Conservation (phyloP, 805 yeast genomes). For the Ogataea pini region DNA sequence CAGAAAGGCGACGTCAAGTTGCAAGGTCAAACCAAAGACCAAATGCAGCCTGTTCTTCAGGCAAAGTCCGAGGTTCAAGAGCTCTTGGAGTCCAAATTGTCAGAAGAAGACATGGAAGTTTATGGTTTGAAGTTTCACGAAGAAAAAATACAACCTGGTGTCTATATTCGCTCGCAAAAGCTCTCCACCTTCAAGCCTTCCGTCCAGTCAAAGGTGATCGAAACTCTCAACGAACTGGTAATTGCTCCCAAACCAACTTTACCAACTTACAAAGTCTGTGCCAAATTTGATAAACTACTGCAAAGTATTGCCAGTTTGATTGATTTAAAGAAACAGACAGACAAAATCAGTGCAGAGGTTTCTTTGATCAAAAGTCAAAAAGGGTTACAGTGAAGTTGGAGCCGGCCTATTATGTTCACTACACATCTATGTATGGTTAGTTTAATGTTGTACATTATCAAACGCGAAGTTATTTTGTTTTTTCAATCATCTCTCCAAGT, state of each 20-base stretch:
- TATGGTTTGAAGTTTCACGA: conserved; percentile 82
- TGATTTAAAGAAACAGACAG: conserved; percentile 84
- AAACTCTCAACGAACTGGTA: conserved; percentile 73
- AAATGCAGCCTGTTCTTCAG: conserved; percentile 28
- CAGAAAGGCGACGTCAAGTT: conserved; percentile 6
- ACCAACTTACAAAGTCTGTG: conserved; percentile 79
- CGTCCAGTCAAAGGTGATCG: conserved; percentile 59
- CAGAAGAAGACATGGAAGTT: conserved; percentile 77
- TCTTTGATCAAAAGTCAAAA: conserved; percentile 43
- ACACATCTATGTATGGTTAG: conserved; percentile 6
- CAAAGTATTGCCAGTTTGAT: conserved; percentile 68
- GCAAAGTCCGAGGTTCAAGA: conserved; percentile 31
- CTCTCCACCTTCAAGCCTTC: conserved; percentile 79
- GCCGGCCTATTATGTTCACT: conserved; percentile 1
- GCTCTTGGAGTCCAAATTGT: conserved; percentile 54
- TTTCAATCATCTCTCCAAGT: conserved; percentile 58
- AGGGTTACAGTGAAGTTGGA: conserved; percentile 23
- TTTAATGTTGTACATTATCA: conserved; percentile 4
- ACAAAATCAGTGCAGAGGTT: conserved; percentile 81
- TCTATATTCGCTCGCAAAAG: conserved; percentile 74
- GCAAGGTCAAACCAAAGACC: conserved; percentile 1
- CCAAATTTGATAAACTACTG: conserved; percentile 73
- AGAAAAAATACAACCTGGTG: conserved; percentile 78
- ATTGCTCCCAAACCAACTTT: conserved; percentile 81
- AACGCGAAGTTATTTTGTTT: neutral